A percentile compares a stretch with the other conserved stretches of the same genome.
phyloP scores from a whole-genome alignment of 2,329 filamentous ascomycete genomes.

The Talaromyces sp. region DNA sequence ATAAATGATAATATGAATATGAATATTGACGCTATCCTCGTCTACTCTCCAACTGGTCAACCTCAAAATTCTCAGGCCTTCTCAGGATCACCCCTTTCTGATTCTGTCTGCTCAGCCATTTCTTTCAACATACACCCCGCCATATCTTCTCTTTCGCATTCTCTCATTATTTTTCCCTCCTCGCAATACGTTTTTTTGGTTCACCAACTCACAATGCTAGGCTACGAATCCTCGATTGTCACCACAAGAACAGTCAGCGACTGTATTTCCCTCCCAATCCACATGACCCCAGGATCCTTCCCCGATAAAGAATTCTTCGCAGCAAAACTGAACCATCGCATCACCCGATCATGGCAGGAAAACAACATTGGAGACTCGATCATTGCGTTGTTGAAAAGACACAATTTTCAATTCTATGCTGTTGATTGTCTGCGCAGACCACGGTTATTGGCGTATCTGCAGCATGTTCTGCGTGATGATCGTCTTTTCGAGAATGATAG shows the following conservation, averaged over 20 bases:
- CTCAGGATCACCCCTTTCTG: no score
- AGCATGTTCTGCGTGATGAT: not conserved
- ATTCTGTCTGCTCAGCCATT: not conserved
- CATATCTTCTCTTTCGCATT: not conserved
- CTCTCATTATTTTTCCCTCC: not conserved
- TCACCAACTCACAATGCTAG: not conserved
- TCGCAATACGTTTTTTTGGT: not conserved
- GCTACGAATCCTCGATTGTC: not conserved
- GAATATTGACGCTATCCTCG: not conserved
- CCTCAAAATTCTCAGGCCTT: not conserved
- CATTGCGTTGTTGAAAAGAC: not conserved
- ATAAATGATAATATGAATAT: not conserved
- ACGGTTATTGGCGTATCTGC: not conserved
- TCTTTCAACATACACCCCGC: not conserved
- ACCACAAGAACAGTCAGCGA: not conserved
- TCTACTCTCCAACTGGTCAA: no score
- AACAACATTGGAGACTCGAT: not conserved
- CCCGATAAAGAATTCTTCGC: not conserved
- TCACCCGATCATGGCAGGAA: not conserved
- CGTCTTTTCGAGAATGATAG: not conserved
- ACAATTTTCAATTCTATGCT: not conserved
- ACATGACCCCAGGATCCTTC: not conserved
- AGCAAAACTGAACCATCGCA: not conserved
- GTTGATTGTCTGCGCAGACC: constrained; percentile 10
- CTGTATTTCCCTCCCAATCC: not conserved